phyloP scores from a whole-genome alignment of 768 basidiomycete species.

The Crucibulum laeve region DNA sequence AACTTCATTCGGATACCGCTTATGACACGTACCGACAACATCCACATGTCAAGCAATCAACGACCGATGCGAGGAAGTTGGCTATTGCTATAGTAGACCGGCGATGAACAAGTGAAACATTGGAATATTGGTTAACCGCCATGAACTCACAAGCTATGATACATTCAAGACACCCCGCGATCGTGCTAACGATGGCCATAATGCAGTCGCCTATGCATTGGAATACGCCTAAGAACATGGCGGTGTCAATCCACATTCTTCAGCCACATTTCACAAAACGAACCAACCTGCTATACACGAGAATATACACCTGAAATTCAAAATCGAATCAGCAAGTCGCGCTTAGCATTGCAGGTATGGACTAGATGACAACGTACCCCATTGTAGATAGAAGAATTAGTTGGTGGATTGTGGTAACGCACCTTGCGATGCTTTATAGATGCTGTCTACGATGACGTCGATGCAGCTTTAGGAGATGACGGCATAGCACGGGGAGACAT shows the following conservation, averaged over 20 bases:
- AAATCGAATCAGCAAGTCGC: not conserved
- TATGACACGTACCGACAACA: constrained; percentile 31
- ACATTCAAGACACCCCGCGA: constrained; percentile 42
- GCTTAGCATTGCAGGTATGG: not conserved
- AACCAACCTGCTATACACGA: constrained; percentile 28
- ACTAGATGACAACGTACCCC: constrained; percentile 6
- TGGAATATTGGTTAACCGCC: not conserved
- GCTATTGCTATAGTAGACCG: constrained; percentile 31
- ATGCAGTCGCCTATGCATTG: constrained; percentile 39
- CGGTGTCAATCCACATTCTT: not conserved
- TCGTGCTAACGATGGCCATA: constrained; percentile 29
- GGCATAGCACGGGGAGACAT: no score
- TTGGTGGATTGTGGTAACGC: no score
- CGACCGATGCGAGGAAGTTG: constrained; percentile 31
- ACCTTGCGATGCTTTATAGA: no score
- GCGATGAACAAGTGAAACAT: not conserved
- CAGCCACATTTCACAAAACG: not conserved
- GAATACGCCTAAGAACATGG: constrained; percentile 31
- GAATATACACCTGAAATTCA: constrained; percentile 10
- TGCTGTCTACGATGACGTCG: no score
- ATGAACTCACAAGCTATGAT: constrained; percentile 35
- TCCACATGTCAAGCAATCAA: constrained; percentile 40
- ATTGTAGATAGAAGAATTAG: not conserved
- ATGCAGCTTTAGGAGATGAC: no score
- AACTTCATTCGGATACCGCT: not conserved